Evolutionary conservation across 768 basidiomycete genomes (phyloP).

Genomic region (Psilocybe subaeruginosa): DNA sequence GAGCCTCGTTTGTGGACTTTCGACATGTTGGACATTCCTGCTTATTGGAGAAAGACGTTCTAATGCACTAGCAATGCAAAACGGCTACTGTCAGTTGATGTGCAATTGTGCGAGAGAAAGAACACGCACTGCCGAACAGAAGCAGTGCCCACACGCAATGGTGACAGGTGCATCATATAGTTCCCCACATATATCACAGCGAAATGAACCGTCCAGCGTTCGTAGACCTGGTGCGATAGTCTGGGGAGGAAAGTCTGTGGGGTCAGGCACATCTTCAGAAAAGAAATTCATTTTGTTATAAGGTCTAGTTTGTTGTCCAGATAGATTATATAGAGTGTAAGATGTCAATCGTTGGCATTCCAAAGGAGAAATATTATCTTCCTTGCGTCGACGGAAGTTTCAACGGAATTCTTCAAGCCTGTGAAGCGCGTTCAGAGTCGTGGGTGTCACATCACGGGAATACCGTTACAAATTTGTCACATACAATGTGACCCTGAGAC

Average conservation of each 20-base stretch:
- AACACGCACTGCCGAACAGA: constrained; percentile 70
- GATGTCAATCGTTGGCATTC: neutral
- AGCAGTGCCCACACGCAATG: constrained; percentile 78
- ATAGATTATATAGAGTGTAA: neutral
- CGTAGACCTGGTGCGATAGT: constrained; percentile 54
- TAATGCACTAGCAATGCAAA: constrained; percentile 60
- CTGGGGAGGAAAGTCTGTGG: constrained; percentile 67
- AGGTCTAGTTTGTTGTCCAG: neutral
- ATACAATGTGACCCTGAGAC: neutral
- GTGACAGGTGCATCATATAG: constrained; percentile 74
- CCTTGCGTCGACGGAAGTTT: neutral
- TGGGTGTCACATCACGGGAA: constrained; percentile 16
- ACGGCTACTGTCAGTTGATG: constrained; percentile 2
- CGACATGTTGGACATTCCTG: constrained; percentile 78
- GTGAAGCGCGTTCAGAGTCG: constrained; percentile 4
- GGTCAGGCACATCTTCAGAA: constrained; percentile 45
- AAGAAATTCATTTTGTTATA: constrained; percentile 22
- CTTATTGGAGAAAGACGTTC: constrained; percentile 56
- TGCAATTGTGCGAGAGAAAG: neutral
- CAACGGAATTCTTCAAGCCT: neutral
- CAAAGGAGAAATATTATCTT: neutral
- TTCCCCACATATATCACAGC: constrained; percentile 80
- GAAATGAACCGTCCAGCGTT: constrained; percentile 62
- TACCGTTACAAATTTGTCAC: neutral
- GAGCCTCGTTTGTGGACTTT: constrained; percentile 56